Percentiles rank a stretch among this genome's conserved stretches.
phyloP scores from a whole-genome alignment of 257 asterid genomes.

The Jaltomata sinuosa region DNA sequence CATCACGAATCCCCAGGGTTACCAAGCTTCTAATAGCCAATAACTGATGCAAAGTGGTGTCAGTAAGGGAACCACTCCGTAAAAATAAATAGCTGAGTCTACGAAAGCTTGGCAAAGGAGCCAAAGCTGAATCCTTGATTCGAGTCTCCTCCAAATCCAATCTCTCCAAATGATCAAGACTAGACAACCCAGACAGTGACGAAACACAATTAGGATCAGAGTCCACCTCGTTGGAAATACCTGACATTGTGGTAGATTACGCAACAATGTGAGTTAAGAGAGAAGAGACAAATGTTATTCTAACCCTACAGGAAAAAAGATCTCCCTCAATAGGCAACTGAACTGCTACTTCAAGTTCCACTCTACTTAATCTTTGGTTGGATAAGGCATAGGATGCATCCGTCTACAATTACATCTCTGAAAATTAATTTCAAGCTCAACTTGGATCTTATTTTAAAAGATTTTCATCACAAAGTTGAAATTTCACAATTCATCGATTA shows the following conservation, averaged over 20 bases:
- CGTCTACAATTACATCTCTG: background rate
- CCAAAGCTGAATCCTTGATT: constrained; percentile 42
- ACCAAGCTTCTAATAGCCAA: constrained; percentile 35
- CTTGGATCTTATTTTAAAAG: background rate
- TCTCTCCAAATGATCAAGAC: constrained; percentile 50
- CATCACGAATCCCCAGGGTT: constrained; percentile 49
- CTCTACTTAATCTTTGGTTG: background rate
- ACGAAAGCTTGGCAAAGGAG: constrained; percentile 37
- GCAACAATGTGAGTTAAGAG: background rate
- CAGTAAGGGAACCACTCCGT: constrained; percentile 48
- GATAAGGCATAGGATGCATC: background rate
- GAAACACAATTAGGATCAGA: constrained; percentile 21
- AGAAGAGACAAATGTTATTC: background rate
- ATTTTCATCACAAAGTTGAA: background rate
- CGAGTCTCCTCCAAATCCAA: constrained; percentile 55
- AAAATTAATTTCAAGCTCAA: background rate
- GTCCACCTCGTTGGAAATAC: constrained; percentile 26
- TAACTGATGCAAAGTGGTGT: constrained; percentile 37
- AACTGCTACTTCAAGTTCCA: background rate
- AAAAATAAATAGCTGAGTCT: constrained; percentile 49
- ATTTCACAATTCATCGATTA: background rate
- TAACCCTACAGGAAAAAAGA: background rate
- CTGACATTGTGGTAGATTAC: constrained; percentile 20
- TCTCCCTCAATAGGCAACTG: background rate
- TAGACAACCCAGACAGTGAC: constrained; percentile 42